phyloP scores from a whole-genome alignment of 139 green algal species.

The Chlamydomonas applanata region DNA sequence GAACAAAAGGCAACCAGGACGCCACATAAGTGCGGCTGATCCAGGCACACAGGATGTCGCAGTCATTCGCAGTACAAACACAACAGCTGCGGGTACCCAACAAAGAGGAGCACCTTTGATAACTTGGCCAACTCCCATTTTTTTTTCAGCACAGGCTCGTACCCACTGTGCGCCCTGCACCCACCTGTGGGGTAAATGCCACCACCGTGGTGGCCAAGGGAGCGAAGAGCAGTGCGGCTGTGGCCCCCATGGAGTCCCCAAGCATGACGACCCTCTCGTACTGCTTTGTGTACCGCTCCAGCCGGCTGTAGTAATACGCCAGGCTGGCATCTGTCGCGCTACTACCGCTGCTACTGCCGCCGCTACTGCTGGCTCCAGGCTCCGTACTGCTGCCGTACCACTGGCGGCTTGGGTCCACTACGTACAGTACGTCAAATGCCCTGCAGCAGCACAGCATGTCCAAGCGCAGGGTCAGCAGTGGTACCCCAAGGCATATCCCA shows the following conservation, averaged over 20 bases:
- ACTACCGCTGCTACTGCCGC: slow-evolving; percentile 3
- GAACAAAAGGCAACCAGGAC: too few species aligned
- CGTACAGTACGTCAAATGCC: slow-evolving; percentile 81
- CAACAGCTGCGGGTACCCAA: too few species aligned
- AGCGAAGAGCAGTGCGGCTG: slow-evolving; percentile 77
- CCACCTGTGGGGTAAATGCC: slow-evolving; percentile 86
- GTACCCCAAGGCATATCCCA: too few species aligned
- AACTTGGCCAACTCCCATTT: too few species aligned
- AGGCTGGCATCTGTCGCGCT: not conserved
- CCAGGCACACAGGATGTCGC: too few species aligned
- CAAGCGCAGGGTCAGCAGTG: not conserved
- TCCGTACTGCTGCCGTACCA: slow-evolving; percentile 64
- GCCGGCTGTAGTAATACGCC: slow-evolving; percentile 14
- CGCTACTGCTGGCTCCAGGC: not conserved
- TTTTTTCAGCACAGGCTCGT: too few species aligned
- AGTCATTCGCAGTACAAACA: too few species aligned
- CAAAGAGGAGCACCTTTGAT: too few species aligned
- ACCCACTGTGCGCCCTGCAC: too few species aligned
- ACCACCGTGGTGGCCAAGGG: slow-evolving; percentile 74
- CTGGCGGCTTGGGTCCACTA: slow-evolving; percentile 68
- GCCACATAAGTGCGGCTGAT: too few species aligned
- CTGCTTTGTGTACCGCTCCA: slow-evolving; percentile 22
- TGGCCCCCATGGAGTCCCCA: slow-evolving; percentile 92
- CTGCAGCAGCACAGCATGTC: too few species aligned
- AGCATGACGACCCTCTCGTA: slow-evolving; percentile 83